These are phyloP conservation scores for Russula foetens DNA, from an alignment of 768 basidiomycete species.

Conservation along the genomic window DNA sequence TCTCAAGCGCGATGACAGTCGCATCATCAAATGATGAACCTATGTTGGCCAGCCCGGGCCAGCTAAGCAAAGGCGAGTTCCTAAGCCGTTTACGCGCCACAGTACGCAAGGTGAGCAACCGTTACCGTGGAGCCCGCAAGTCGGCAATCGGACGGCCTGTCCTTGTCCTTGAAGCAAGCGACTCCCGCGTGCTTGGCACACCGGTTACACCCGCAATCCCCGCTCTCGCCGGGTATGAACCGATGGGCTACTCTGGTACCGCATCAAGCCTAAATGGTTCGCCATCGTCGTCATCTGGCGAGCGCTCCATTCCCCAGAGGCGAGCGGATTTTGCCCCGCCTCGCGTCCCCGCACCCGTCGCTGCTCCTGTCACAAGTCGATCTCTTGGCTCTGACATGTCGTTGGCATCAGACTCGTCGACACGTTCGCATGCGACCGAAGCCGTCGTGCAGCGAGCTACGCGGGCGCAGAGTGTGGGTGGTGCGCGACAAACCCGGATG, in stretches of 20 bases:
- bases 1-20: conserved; percentile 35
- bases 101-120: conserved; percentile 62
- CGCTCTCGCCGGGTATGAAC: conserved; percentile 17
- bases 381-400: conserved; percentile 23
- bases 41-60: conserved; percentile 36
- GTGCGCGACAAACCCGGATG: conserved; percentile 28
- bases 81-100: conserved; percentile 53
- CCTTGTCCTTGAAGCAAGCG: conserved; percentile 25
- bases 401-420: conserved; percentile 28
- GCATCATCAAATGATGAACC: conserved; percentile 15
- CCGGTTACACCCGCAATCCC: conserved; percentile 6
- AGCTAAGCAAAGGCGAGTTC: conserved; percentile 68
- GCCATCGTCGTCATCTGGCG: conserved; percentile 57
- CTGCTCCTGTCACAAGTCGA: conserved; percentile 12
- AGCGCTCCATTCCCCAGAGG: conserved; percentile 56
- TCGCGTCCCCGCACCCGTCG: conserved; percentile 26
- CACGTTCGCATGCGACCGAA: conserved; percentile 34
- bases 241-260: conserved; percentile 35
- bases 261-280: conserved; percentile 41
- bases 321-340: conserved; percentile 65
- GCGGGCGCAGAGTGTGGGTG: conserved; percentile 45
- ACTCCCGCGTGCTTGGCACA: conserved; percentile 11
- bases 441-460: conserved; percentile 40
- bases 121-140: conserved; percentile 28
- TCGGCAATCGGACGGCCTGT: conserved; percentile 57